Evolutionary conservation across 371 early-diverging fungal genomes (phyloP).

Genomic region (Saksenaea oblongispora): DNA sequence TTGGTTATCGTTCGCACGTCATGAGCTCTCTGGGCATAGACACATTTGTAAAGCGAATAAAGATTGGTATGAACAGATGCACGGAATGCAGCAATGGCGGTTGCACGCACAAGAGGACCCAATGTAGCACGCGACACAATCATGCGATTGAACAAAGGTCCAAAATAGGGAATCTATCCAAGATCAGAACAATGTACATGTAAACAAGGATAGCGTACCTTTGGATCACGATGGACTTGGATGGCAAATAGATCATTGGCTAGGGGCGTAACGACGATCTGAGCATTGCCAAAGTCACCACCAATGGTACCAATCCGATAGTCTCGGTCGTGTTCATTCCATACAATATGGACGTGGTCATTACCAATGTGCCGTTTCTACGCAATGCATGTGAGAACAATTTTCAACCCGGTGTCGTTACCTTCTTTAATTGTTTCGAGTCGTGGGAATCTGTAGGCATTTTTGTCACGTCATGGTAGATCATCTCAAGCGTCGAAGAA

Average conservation of each 20-base stretch:
- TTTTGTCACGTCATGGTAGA: slow-evolving; percentile 90
- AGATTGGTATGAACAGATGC: slow-evolving; percentile 53
- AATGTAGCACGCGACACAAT: slow-evolving; percentile 74
- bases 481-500: slow-evolving; percentile 80
- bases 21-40: slow-evolving; percentile 54
- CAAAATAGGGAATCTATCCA: slow-evolving; percentile 72
- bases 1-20: slow-evolving; percentile 63
- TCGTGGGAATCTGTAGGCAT: slow-evolving; percentile 88
- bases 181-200: not conserved
- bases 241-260: slow-evolving; percentile 70
- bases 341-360: slow-evolving; percentile 96
- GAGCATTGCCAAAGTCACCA: slow-evolving; percentile 96
- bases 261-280: slow-evolving; percentile 87
- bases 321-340: slow-evolving; percentile 90
- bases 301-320: slow-evolving; percentile 89
- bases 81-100: slow-evolving; percentile 77
- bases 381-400: not conserved
- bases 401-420: slow-evolving; percentile 44
- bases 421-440: slow-evolving; percentile 84
- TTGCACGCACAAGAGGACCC: slow-evolving; percentile 82
- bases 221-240: slow-evolving; percentile 73
- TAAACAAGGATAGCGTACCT: slow-evolving; percentile 37
- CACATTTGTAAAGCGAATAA: slow-evolving; percentile 47
- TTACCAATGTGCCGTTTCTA: slow-evolving; percentile 98
- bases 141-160: slow-evolving; percentile 83